Percentiles rank a stretch among this genome's conserved stretches.
Evolutionary conservation across 2,329 filamentous ascomycete species (phyloP).

Genomic region (Botrytis paeoniae): DNA sequence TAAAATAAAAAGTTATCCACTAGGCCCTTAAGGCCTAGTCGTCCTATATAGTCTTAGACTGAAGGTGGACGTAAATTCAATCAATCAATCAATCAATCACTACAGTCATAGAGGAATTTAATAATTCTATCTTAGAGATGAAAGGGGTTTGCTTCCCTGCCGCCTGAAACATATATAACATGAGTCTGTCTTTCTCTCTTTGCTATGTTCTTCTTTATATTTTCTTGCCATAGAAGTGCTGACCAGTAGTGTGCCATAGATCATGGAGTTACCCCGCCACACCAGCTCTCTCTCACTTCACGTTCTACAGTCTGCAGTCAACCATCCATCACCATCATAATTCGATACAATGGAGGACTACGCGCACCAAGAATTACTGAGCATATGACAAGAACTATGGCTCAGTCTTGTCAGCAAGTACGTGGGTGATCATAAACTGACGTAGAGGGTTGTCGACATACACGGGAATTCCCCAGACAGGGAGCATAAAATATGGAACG

Average conservation of each 20-base stretch:
- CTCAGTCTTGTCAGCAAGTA: background rate
- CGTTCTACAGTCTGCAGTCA: background rate
- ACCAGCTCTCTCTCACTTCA: background rate
- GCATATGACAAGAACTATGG: too few species aligned
- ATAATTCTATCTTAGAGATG: background rate
- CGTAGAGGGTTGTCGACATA: background rate
- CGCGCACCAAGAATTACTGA: background rate
- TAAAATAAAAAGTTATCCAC: too few species aligned
- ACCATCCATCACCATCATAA: background rate
- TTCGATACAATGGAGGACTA: background rate
- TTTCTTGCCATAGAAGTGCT: background rate
- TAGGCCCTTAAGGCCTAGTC: too few species aligned
- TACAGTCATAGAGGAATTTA: background rate
- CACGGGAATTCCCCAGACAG: too few species aligned
- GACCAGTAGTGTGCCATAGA: background rate
- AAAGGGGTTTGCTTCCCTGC: background rate
- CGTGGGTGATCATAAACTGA: background rate
- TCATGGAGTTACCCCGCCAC: background rate
- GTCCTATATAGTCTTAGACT: too few species aligned
- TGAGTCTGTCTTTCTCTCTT: background rate
- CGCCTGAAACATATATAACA: background rate
- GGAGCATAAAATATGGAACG: background rate
- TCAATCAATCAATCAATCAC: too few species aligned
- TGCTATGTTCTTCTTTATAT: background rate
- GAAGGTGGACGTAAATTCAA: too few species aligned